phyloP scores from a whole-genome alignment of 2,329 filamentous ascomycete species.

The Fusarium buharicum region DNA sequence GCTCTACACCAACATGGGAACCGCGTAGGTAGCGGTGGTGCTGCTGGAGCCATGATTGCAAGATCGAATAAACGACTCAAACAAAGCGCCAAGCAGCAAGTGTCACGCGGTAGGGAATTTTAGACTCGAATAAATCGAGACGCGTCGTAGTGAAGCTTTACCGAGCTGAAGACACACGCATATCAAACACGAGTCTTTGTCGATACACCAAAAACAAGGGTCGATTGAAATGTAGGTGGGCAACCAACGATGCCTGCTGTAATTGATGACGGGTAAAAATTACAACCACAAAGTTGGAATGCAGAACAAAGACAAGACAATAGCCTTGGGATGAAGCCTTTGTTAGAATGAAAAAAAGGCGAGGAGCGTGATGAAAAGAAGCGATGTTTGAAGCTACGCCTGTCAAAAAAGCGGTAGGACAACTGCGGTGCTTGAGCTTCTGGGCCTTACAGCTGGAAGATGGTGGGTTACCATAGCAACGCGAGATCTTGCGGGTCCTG shows the following conservation, averaged over 20 bases:
- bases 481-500: constrained; percentile 24
- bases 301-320: constrained; percentile 12
- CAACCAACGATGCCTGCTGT: background rate
- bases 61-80: constrained; percentile 12
- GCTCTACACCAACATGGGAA: constrained; percentile 94
- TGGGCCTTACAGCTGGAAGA: constrained; percentile 26
- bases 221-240: background rate
- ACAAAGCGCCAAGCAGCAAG: constrained; percentile 12
- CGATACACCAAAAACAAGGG: constrained; percentile 28
- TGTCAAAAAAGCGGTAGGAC: constrained; percentile 42
- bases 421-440: constrained; percentile 32
- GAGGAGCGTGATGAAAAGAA: constrained; percentile 32
- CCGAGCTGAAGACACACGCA: constrained; percentile 32
- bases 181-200: constrained; percentile 37
- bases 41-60: constrained; percentile 63
- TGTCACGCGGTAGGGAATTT: constrained; percentile 15
- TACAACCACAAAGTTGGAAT: constrained; percentile 18
- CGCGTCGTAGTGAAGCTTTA: constrained; percentile 27
- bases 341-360: constrained; percentile 20
- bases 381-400: constrained; percentile 31
- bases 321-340: constrained; percentile 24
- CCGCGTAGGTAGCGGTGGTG: constrained; percentile 73
- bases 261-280: constrained; percentile 19
- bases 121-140: constrained; percentile 28
- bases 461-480: constrained; percentile 22